Percentiles rank a stretch among this genome's conserved stretches.
Conservation (phyloP, 345 rosid species). For the Mercurialis annua region DNA sequence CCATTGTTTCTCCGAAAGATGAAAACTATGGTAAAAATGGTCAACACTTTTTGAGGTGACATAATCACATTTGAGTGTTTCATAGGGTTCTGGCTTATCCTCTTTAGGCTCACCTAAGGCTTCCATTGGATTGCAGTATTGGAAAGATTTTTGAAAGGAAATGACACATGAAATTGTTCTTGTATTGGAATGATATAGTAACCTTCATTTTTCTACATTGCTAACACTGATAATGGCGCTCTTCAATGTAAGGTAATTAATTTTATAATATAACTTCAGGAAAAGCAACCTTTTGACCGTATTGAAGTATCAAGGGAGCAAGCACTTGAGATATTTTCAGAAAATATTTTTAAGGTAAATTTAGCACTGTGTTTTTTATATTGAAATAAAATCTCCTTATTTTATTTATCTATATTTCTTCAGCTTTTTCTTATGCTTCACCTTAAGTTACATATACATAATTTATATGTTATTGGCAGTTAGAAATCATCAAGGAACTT, state of each 20-base stretch:
- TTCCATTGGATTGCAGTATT: not conserved
- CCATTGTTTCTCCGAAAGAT: not conserved
- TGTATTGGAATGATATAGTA: not conserved
- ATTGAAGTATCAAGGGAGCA: conserved; percentile 90
- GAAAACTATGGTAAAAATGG: not conserved
- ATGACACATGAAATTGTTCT: not conserved
- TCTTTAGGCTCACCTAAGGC: not conserved
- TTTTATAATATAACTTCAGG: conserved; percentile 35
- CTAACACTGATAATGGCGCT: not conserved
- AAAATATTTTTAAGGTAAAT: conserved; percentile 80
- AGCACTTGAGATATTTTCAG: conserved; percentile 87
- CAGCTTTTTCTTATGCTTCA: conserved; percentile 1
- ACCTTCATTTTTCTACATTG: not conserved
- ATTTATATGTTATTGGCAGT: conserved; percentile 40
- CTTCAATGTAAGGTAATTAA: not conserved
- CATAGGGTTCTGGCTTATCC: too few relatives aligned
- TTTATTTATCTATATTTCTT: conserved; percentile 14
- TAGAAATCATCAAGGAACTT: conserved; percentile 83
- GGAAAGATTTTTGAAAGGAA: not conserved
- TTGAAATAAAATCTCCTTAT: not conserved
- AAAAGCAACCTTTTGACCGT: conserved; percentile 91
- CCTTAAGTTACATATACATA: not conserved
- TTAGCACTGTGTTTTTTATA: conserved; percentile 8
- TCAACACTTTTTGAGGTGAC: not conserved
- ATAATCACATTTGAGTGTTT: not conserved